Conservation (phyloP, 768 basidiomycete genomes). For the Lactifluus echinatus region DNA sequence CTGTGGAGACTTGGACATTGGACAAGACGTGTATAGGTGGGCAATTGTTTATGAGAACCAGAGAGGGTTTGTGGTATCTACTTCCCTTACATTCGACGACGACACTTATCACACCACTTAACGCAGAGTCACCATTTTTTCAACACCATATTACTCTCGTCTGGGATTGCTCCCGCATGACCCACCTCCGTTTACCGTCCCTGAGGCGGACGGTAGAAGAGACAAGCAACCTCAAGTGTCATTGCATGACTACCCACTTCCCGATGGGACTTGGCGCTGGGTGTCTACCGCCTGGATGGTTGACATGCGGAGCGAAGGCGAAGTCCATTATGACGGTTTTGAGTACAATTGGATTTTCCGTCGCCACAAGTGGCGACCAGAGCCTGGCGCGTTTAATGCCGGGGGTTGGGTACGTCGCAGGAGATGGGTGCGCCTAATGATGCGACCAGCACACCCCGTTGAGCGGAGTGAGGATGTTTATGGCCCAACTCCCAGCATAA, state of each 20-base stretch:
- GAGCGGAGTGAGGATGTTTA: background rate
- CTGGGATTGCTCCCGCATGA: slow-evolving; percentile 62
- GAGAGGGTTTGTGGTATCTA: slow-evolving; percentile 48
- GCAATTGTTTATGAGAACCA: slow-evolving; percentile 78
- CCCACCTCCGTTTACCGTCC: slow-evolving; percentile 65
- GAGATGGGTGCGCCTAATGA: slow-evolving; percentile 81
- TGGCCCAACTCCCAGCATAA: background rate
- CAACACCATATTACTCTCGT: slow-evolving; percentile 61
- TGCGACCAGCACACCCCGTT: slow-evolving; percentile 43
- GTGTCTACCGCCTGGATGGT: slow-evolving; percentile 78
- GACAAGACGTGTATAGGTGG: slow-evolving; percentile 60
- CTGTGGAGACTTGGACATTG: slow-evolving; percentile 15
- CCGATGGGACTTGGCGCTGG: slow-evolving; percentile 78
- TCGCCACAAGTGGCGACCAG: slow-evolving; percentile 53
- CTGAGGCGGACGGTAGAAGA: slow-evolving; percentile 28
- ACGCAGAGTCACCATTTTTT: slow-evolving; percentile 55
- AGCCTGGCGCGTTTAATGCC: slow-evolving; percentile 47
- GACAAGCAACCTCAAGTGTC: slow-evolving; percentile 45
- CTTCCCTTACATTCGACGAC: background rate
- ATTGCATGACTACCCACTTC: slow-evolving; percentile 58
- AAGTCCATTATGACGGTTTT: slow-evolving; percentile 76
- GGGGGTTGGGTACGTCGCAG: slow-evolving; percentile 73
- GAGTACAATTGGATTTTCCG: slow-evolving; percentile 81
- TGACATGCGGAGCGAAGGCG: slow-evolving; percentile 76
- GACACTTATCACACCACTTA: background rate